Base-by-base conservation (phyloP, 352 stramenopile genomes). In the Aphanomyces stellatus region DNA sequence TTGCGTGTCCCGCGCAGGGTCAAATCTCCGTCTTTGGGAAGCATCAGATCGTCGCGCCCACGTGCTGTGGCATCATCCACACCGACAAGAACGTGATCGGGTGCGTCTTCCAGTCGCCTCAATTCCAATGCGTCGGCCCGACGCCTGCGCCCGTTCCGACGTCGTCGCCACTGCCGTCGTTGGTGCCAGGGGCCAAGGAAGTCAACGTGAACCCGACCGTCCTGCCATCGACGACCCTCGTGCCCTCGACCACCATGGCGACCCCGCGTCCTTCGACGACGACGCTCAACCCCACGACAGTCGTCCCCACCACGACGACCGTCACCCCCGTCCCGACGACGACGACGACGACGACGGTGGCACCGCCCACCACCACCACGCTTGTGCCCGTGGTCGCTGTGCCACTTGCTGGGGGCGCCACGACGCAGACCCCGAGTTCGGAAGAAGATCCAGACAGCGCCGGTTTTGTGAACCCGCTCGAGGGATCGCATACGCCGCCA, bases 21-120 rank as follows among this genome's bases (percentile, higher is more conserved):
- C 60, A 67, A 31, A 22, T 60, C 17, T 67, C 60, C 37, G 33
- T 46, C 11, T 48, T 57, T 25, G 60, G 60, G 4, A 27, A 42
- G n/a, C 60, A 51, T 40, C 43, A 57, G 7, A 53, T 67, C 19
- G 33, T 57, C 19, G 48, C 48, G 11, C 60, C 60, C 15, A 67
- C 60, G 30, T 67, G 60, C 49, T 67, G 60, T 31, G 60, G n/a
- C 41, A 67, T 67, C 49, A 67, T 67, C 34, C 51, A 67, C 46
- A 43, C 48, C 41, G 17, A 37, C 6, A 48, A 37, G 6, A 67
- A 60, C 31, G 60, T 67, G 28, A 40, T 67, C 27, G 60, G 60
- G n/a, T 67, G 60, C 34, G 60, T 67, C 17, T 67, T 67, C 24
- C 37, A 67, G 24, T 49, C 60, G 10, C 34, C 60, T 24, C 51